These are phyloP conservation scores for Russula olivacea DNA, from an alignment of 768 basidiomycete genomes.

Conservation along the genomic window DNA sequence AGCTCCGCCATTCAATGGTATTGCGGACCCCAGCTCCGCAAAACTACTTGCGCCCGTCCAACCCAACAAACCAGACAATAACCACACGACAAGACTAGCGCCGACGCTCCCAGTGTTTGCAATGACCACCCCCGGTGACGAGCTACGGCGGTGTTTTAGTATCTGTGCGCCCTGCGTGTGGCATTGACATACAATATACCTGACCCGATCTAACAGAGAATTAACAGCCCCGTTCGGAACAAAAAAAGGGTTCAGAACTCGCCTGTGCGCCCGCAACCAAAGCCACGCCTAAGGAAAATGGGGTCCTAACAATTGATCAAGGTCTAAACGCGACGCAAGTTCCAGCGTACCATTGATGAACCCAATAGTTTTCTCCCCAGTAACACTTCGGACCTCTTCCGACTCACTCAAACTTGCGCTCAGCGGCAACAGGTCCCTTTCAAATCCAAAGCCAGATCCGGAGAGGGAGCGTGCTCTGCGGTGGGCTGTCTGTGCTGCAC, in stretches of 20 bases:
- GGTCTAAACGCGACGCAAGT: background rate
- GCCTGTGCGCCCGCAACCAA: constrained; percentile 80
- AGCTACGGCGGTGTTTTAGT: constrained; percentile 41
- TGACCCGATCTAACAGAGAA: constrained; percentile 62
- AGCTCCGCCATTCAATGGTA: constrained; percentile 62
- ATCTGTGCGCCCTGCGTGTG: constrained; percentile 4
- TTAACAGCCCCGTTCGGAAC: constrained; percentile 6
- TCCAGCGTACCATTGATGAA: constrained; percentile 58
- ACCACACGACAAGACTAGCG: constrained; percentile 82
- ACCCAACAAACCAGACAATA: constrained; percentile 72
- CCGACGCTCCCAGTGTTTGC: constrained; percentile 87
- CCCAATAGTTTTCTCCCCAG: constrained; percentile 65
- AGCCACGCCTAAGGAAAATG: constrained; percentile 57
- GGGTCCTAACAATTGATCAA: background rate
- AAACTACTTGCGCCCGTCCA: constrained; percentile 97
- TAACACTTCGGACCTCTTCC: constrained; percentile 42
- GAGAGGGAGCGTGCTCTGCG: constrained; percentile 49
- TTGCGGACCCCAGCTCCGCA: constrained; percentile 85
- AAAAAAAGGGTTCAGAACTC: constrained; percentile 18
- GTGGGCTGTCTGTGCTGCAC: constrained; percentile 35
- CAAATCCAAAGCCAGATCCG: constrained; percentile 71
- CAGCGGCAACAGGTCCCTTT: constrained; percentile 69
- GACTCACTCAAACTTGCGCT: constrained; percentile 72
- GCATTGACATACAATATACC: constrained; percentile 76
- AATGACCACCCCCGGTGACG: constrained; percentile 87